Evolutionary conservation across 352 stramenopile species (phyloP).

Genomic region (Thraustochytrium striatum): DNA sequence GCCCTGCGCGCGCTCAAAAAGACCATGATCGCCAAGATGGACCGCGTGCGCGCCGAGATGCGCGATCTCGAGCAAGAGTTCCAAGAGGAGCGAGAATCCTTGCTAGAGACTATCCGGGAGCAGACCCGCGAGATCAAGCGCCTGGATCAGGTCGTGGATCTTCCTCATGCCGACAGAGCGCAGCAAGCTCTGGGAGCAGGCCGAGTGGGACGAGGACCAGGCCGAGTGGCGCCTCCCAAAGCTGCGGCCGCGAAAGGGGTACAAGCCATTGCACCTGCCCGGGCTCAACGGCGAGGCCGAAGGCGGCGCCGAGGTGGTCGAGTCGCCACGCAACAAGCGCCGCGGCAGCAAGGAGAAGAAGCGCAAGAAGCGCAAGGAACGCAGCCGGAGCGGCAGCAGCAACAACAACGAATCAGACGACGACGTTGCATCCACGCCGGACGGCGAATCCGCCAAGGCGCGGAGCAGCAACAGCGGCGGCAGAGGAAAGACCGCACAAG

Average conservation of each 20-base stretch:
- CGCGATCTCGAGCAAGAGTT: constrained; percentile 50
- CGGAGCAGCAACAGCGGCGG: not conserved
- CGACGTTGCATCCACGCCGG: not conserved
- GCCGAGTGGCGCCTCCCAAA: constrained; percentile 49
- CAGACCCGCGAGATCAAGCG: constrained; percentile 52
- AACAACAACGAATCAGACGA: not conserved
- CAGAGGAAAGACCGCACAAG: not conserved
- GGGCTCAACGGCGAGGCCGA: constrained; percentile 16
- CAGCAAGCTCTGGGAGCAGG: constrained; percentile 44
- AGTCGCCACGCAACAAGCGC: not conserved
- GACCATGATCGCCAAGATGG: constrained; percentile 41
- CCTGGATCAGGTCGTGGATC: constrained; percentile 51
- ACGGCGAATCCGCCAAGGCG: not conserved
- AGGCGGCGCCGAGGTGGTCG: constrained; percentile 23
- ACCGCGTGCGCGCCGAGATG: constrained; percentile 46
- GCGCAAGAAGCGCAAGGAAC: not conserved
- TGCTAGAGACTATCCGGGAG: constrained; percentile 52
- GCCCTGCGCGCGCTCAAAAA: constrained; percentile 38
- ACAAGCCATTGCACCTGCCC: constrained; percentile 35
- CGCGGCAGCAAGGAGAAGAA: not conserved
- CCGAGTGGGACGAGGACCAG: constrained; percentile 50
- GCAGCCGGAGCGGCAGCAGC: no score
- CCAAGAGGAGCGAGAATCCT: constrained; percentile 48
- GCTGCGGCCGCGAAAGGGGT: constrained; percentile 35
- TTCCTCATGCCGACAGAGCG: constrained; percentile 48